These are phyloP conservation scores for Phaeosphaeriaceae sp. DNA, from an alignment of 2,329 filamentous ascomycete genomes.

Conservation along the genomic window DNA sequence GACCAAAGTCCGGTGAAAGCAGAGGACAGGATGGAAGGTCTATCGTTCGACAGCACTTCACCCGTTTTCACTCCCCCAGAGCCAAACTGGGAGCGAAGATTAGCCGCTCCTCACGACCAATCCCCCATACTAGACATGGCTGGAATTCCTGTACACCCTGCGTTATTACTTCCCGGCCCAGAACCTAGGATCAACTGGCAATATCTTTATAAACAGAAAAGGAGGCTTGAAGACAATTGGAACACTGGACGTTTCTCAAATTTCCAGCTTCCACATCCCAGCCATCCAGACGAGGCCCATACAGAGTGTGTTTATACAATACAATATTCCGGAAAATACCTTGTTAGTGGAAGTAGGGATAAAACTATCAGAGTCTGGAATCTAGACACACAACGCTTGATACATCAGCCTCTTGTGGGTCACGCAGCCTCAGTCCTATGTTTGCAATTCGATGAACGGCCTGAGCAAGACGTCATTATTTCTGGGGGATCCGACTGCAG, in stretches of 20 bases:
- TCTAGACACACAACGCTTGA: conserved; percentile 78
- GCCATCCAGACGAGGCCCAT: conserved; percentile 81
- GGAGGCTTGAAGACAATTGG: conserved; percentile 89
- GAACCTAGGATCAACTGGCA: conserved; percentile 83
- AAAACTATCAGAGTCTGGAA: conserved; percentile 90
- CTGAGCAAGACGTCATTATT: conserved; percentile 88
- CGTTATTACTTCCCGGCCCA: conserved; percentile 44
- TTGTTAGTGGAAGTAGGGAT: conserved; percentile 94
- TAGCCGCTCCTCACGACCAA: conserved; percentile 16
- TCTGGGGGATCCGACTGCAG: conserved; percentile 92
- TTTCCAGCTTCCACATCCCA: conserved; percentile 88
- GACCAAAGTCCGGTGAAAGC: conserved; percentile 43
- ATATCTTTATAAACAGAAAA: conserved; percentile 87
- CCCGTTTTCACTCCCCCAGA: conserved; percentile 21
- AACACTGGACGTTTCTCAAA: conserved; percentile 79
- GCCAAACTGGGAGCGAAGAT: conserved; percentile 25
- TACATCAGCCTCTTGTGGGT: conserved; percentile 73
- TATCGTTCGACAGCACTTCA: conserved; percentile 36
- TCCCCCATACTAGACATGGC: background rate
- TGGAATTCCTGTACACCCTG: conserved; percentile 36
- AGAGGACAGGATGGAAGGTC: conserved; percentile 49
- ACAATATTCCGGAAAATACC: conserved; percentile 82
- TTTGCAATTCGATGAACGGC: conserved; percentile 89
- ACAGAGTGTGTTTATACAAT: conserved; percentile 93
- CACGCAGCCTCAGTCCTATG: conserved; percentile 90